Conservation (phyloP, 169 alveolate genomes). For the Perkinsus chesapeaki region DNA sequence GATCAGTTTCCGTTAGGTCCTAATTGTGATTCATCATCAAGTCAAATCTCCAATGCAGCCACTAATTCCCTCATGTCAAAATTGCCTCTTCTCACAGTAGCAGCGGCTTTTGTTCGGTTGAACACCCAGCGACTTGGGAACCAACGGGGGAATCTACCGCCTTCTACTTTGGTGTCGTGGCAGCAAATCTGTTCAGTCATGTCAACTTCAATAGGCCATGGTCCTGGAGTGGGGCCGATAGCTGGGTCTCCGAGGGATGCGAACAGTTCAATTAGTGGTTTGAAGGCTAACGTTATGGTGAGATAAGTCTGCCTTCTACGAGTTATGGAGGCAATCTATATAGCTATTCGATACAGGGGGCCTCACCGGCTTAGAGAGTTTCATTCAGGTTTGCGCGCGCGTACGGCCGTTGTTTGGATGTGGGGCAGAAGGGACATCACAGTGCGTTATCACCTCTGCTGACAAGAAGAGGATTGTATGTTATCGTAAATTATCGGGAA, state of each 20-base stretch:
- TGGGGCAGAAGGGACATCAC: not conserved
- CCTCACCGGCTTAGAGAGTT: not conserved
- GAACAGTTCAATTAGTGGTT: not conserved
- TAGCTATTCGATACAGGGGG: not conserved
- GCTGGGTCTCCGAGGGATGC: not conserved
- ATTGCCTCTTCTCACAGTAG: not conserved
- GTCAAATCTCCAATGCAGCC: not conserved
- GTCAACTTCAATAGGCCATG: not conserved
- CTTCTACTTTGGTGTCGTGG: not conserved
- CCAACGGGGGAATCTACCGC: no score
- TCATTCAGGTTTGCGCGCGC: not conserved
- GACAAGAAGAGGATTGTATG: not conserved
- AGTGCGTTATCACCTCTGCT: not conserved
- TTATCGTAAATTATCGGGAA: not conserved
- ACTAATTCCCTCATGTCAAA: not conserved
- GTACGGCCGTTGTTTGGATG: not conserved
- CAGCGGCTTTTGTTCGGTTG: not conserved
- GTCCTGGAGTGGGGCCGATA: not conserved
- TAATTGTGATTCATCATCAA: not conserved
- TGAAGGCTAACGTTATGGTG: not conserved
- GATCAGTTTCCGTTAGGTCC: not conserved
- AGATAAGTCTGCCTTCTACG: no score
- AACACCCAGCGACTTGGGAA: no score
- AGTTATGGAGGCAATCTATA: not conserved
- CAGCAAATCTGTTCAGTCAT: not conserved